These are phyloP conservation scores for Xerocomus nothofagi DNA, from an alignment of 1,284 basidiomycete genomes.

Conservation along the genomic window DNA sequence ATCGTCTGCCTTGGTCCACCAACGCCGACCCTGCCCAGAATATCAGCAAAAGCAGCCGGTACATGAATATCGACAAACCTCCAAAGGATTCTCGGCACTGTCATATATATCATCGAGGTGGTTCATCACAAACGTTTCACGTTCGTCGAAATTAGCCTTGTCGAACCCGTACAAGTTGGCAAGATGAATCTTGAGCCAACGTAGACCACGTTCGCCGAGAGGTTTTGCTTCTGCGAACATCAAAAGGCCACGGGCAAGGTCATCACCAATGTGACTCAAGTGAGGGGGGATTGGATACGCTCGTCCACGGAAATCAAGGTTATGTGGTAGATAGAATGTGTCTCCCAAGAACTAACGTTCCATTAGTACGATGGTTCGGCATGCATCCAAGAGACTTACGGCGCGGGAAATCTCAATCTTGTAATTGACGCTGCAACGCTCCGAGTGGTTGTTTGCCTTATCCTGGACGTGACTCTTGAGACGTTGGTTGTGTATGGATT, in stretches of 20 bases:
- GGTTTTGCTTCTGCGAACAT: constrained; percentile 82
- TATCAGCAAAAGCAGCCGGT: constrained; percentile 9
- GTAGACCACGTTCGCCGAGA: constrained; percentile 76
- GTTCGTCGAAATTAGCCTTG: constrained; percentile 93
- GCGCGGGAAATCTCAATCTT: constrained; percentile 96
- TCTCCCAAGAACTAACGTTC: constrained; percentile 73
- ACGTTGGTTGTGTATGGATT: constrained; percentile 59
- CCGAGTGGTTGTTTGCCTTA: constrained; percentile 83
- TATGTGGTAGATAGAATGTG: constrained; percentile 93
- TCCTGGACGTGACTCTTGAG: constrained; percentile 62
- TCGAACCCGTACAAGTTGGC: constrained; percentile 94
- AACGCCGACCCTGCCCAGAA: constrained; percentile 56
- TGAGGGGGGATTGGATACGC: constrained; percentile 98
- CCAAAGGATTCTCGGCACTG: constrained; percentile 82
- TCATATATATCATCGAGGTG: constrained; percentile 81
- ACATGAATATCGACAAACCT: constrained; percentile 42
- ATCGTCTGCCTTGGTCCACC: constrained; percentile 95
- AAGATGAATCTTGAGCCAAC: constrained; percentile 91
- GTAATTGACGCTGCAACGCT: constrained; percentile 94
- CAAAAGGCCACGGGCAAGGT: constrained; percentile 88
- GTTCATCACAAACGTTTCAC: constrained; percentile 77
- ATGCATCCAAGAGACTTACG: constrained; percentile 45
- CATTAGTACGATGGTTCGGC: constrained; percentile 5
- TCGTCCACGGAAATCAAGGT: constrained; percentile 96
- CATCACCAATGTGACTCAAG: constrained; percentile 95